Percentiles rank a stretch among this genome's conserved stretches.
phyloP scores from a whole-genome alignment of 2,329 filamentous ascomycete species.

The Epicoccum sorghinum region DNA sequence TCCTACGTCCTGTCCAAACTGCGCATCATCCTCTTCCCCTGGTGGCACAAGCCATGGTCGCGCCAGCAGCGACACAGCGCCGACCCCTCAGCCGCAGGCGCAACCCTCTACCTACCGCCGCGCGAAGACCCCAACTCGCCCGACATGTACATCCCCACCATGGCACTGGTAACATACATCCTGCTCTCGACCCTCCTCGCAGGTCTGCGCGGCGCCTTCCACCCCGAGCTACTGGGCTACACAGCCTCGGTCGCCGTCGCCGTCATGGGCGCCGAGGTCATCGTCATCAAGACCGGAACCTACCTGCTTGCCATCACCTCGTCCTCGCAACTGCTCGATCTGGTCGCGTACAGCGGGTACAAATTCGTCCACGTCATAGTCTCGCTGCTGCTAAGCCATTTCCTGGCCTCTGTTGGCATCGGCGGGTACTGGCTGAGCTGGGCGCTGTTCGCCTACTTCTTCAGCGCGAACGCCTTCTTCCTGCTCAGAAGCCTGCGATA shows the following conservation, averaged over 20 bases:
- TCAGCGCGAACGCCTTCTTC: conserved; percentile 95
- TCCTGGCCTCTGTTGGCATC: conserved; percentile 67
- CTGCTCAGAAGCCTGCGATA: conserved; percentile 96
- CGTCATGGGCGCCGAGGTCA: conserved; percentile 84
- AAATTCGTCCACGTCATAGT: conserved; percentile 98
- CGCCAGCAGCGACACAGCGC: conserved; percentile 74
- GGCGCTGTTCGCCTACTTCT: conserved; percentile 89
- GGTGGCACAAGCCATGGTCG: conserved; percentile 97
- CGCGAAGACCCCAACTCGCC: conserved; percentile 96
- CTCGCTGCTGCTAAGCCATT: conserved; percentile 78
- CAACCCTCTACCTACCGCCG: conserved; percentile 74
- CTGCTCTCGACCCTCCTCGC: conserved; percentile 89
- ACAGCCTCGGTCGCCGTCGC: conserved; percentile 84
- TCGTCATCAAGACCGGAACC: conserved; percentile 88
- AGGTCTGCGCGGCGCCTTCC: conserved; percentile 87
- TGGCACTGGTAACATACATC: conserved; percentile 98
- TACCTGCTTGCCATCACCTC: conserved; percentile 94
- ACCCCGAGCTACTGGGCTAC: conserved; percentile 89
- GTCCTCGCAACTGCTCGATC: conserved; percentile 88
- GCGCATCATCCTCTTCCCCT: conserved; percentile 91
- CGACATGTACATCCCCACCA: conserved; percentile 98
- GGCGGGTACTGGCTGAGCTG: conserved; percentile 89
- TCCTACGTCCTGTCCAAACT: conserved; percentile 94
- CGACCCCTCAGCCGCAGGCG: conserved; percentile 22
- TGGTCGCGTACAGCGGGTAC: conserved; percentile 96